Evolutionary conservation across 192 early-diverging fungal species (phyloP).

Genomic region (Pilobolus umbonatus): DNA sequence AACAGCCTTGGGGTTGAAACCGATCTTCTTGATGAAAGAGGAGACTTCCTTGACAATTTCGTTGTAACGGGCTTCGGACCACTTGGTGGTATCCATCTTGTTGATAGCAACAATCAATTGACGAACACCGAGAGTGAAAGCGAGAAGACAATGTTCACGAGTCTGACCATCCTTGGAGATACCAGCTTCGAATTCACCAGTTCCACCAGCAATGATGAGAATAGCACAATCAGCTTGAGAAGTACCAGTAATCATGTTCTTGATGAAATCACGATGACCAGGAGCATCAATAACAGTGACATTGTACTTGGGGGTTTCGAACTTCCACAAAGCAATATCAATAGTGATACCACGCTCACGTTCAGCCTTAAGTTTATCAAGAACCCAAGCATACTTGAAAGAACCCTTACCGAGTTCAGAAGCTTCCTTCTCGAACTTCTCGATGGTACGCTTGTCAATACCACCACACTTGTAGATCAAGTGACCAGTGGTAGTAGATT

Average conservation of each 20-base stretch:
- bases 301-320: conserved; percentile 89
- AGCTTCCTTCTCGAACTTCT: conserved; percentile 99
- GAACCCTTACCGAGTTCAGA: conserved; percentile 98
- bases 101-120: conserved; percentile 99
- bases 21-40: conserved; percentile 96
- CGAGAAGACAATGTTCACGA: conserved; percentile 98
- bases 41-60: conserved; percentile 97
- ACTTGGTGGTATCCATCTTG: conserved; percentile 99
- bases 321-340: conserved; percentile 96
- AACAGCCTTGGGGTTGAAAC: conserved; percentile 89
- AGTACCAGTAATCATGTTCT: conserved; percentile 99
- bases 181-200: conserved; percentile 90
- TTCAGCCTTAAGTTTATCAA: conserved; percentile 99
- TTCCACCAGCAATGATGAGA: conserved; percentile 90
- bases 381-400: conserved; percentile 99
- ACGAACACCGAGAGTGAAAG: conserved; percentile 95
- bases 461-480: conserved; percentile 99
- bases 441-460: conserved; percentile 99
- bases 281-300: conserved; percentile 98
- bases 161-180: conserved; percentile 99
- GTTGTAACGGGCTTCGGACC: conserved; percentile 90
- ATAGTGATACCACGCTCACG: conserved; percentile 99
- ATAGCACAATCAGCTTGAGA: conserved; percentile 97
- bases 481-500: conserved; percentile 99
- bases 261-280: conserved; percentile 99